These are phyloP conservation scores for Amanita phalloides DNA, from an alignment of 768 basidiomycete species.

Conservation along the genomic window DNA sequence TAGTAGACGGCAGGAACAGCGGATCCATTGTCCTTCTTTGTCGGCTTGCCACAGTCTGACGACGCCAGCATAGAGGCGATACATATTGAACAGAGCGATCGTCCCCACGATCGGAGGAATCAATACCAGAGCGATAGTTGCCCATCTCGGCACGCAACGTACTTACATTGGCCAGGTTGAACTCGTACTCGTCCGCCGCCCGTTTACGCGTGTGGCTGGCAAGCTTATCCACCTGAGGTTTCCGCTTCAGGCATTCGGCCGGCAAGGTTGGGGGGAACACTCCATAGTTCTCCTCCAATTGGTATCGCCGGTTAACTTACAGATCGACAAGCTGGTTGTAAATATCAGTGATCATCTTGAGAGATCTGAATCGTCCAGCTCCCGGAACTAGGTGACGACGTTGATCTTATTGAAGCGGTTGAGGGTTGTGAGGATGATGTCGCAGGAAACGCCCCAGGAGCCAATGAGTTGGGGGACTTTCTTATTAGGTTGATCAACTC, in stretches of 20 bases:
- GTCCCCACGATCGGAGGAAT: background rate
- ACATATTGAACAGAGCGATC: background rate
- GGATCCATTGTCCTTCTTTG: background rate
- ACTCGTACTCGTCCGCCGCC: background rate
- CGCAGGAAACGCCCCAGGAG: background rate
- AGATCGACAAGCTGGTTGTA: background rate
- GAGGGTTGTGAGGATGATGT: slow-evolving; percentile 1
- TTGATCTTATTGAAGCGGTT: background rate
- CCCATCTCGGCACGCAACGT: background rate
- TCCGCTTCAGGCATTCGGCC: background rate
- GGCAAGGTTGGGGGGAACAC: background rate
- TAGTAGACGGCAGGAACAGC: background rate
- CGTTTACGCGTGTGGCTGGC: background rate
- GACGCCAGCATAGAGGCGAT: background rate
- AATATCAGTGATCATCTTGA: background rate
- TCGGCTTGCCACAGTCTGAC: background rate
- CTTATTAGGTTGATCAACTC: background rate
- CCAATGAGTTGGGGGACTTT: background rate
- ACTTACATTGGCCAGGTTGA: background rate
- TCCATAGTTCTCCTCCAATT: background rate
- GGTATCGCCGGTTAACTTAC: background rate
- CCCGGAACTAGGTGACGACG: background rate
- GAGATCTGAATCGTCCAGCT: background rate
- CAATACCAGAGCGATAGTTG: background rate
- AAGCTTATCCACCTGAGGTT: background rate